Base-by-base conservation (phyloP, 768 basidiomycete species). In the Tricholoma sp. region DNA sequence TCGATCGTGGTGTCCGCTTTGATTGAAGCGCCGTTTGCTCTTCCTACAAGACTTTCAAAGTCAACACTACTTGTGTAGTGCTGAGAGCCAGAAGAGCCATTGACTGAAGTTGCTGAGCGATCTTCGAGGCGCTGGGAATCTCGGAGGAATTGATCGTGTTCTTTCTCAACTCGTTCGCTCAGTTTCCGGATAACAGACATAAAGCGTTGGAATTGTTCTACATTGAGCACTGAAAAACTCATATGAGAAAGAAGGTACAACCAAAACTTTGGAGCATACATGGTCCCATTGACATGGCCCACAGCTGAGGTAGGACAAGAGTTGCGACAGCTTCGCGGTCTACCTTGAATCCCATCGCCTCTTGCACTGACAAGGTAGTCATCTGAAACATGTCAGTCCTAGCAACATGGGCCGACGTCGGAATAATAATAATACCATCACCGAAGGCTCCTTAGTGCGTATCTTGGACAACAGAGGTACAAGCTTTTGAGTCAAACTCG, bases 221-320 rank as follows among this genome's bases (percentile, higher is more conserved):
- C 76, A 61, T 80, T 92, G n/a, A 92, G 65, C 34, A 92, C 89
- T 90, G 59, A 31, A 31, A 42, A 53, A 42, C 15, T 4, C 29
- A 51, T 57, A 48, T 59, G 56, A 59, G 41, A 53, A 50, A 3
- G 32, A 32, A 31, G 20, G 8, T 32, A 32, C n/a, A 32, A 12
- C 8, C 8, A 32, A 37, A 18, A 29, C 41, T 12, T 20, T 42
- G 12, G 42, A 6, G 80, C 89, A 64, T 66, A 93, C 92, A 68
- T 54, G 95, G 95, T 24, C 94, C 95, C 76, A 98, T 96, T 3
- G 91, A 94, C 94, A 99, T 98, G 3, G 88, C 78, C 97, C 97
- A 99, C 28, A 95, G 72, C 76, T 96, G 93, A 8, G 93, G 93
- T 11, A 96, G 75, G 31, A 96, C 90, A 42, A 93, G 76, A 0